A percentile compares a stretch with the other conserved stretches of the same genome.
These are phyloP conservation scores for Diaporthe sp. DNA, from an alignment of 2,329 filamentous ascomycete genomes.

Conservation along the genomic window DNA sequence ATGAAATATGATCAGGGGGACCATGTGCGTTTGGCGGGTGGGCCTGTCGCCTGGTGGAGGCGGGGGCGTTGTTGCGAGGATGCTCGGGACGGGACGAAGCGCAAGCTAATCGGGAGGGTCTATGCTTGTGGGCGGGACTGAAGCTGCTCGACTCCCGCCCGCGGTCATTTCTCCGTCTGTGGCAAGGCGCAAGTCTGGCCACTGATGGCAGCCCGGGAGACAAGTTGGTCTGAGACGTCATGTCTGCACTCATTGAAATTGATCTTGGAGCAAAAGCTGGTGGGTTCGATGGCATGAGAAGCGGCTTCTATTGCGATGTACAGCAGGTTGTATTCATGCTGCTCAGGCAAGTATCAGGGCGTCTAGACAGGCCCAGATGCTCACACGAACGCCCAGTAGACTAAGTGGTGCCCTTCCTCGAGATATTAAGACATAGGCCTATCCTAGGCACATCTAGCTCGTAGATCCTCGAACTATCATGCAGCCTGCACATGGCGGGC, in stretches of 20 bases:
- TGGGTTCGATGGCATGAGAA: not conserved
- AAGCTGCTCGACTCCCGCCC: conserved; percentile 6
- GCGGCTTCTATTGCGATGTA: not conserved
- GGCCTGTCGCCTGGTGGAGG: not conserved
- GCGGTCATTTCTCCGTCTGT: not conserved
- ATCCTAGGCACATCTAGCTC: not conserved
- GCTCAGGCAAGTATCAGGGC: not conserved
- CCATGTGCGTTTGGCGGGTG: not conserved
- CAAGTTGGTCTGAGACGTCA: not conserved
- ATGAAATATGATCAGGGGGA: not conserved
- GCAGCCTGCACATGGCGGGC: not conserved
- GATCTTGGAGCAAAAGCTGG: not conserved
- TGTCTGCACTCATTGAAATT: not conserved
- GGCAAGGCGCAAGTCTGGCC: not conserved
- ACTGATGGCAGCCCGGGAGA: not conserved
- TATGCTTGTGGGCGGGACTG: not conserved
- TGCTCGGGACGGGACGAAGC: conserved; percentile 20
- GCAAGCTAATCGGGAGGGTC: conserved; percentile 11
- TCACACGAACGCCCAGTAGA: not conserved
- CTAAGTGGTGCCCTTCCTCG: not conserved
- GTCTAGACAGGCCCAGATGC: not conserved
- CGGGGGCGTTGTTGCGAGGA: not conserved
- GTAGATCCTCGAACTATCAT: not conserved
- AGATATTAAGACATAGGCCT: not conserved
- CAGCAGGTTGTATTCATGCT: not conserved